phyloP scores from a whole-genome alignment of 2,329 filamentous ascomycete genomes.

The Xylariaceae sp. region DNA sequence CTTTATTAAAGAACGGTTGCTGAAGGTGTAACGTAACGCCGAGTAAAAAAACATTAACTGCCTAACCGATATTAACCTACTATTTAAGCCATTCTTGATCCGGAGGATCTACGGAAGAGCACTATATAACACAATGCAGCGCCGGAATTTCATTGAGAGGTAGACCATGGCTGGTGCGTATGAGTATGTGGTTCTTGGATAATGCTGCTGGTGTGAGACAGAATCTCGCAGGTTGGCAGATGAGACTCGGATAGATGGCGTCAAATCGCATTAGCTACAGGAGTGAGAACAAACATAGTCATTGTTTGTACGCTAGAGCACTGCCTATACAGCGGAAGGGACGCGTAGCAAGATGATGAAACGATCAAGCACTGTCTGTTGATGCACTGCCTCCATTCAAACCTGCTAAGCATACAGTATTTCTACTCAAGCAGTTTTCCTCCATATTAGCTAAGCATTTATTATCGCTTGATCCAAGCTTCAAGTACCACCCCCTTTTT shows the following conservation, averaged over 20 bases:
- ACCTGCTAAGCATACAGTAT: too few species aligned
- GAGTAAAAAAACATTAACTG: too few species aligned
- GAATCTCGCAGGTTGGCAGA: constrained; percentile 9
- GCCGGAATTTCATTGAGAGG: background rate
- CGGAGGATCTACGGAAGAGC: background rate
- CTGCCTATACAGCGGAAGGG: background rate
- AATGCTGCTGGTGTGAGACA: constrained; percentile 22
- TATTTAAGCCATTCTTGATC: too few species aligned
- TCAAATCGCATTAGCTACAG: background rate
- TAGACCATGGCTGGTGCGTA: constrained; percentile 14
- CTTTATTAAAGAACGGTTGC: too few species aligned
- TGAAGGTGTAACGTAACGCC: too few species aligned
- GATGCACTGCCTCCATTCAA: background rate
- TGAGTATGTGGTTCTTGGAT: constrained; percentile 5
- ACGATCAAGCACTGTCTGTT: background rate
- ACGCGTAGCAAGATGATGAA: background rate
- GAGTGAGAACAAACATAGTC: constrained; percentile 5
- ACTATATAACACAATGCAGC: constrained; percentile 3
- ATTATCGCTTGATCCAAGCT: too few species aligned
- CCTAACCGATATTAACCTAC: too few species aligned
- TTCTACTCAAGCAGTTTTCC: too few species aligned
- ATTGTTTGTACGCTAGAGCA: background rate
- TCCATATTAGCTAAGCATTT: too few species aligned
- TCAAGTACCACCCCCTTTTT: constrained; percentile 16
- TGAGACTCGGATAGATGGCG: too few species aligned